Base-by-base conservation (phyloP, 2,329 filamentous ascomycete genomes). In the Arthrobotrys sinensis region DNA sequence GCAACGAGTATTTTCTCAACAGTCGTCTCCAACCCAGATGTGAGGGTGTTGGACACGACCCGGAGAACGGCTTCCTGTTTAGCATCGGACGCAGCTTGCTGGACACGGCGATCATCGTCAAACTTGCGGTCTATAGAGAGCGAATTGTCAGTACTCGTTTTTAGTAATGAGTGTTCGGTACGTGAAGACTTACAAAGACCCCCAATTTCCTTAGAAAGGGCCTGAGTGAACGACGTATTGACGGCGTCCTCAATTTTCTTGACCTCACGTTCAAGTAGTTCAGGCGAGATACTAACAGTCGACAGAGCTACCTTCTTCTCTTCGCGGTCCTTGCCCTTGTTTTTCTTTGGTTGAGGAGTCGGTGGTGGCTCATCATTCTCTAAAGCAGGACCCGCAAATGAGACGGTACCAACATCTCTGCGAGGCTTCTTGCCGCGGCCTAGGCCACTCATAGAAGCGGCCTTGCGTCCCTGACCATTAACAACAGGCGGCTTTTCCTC, bases 1-100 rank as follows among this genome's bases (percentile, higher is more conserved):
- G 90, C 88, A 55, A 90, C 89, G 63, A 97, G 91, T 81, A 97
- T 92, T 78, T 90, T 90, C 78, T 90, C 88, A 43, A 97, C 88
- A 21, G 93, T 92, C 82, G 92, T 91, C 84, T 93, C 91, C 24
- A 93, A 89, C 71, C 92, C 92, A 77, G 91, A 90, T 10, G 89
- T 89, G 52, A 93, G 84, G 1, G 91, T 92, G 79, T 86, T 89
- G 0, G 91, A 92, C 3, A 93, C 89, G 66, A 92, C 84, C 32
- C 90, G 89, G 50, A 93, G 87, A 19, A 93, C 87, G 46, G 90
- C 89, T 81, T 92, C 90, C 82, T 92, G 90, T 82, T 91, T 90
- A n/a, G 90, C 88, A 46, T 87, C 86, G 45, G 88, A 87, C 16
- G 90, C 87, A 63, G 89, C 89, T 82, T 91, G 89, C 82, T 90